These are phyloP conservation scores for Eucalyptus leucophloia DNA, from an alignment of 345 rosid genomes.

Conservation along the genomic window DNA sequence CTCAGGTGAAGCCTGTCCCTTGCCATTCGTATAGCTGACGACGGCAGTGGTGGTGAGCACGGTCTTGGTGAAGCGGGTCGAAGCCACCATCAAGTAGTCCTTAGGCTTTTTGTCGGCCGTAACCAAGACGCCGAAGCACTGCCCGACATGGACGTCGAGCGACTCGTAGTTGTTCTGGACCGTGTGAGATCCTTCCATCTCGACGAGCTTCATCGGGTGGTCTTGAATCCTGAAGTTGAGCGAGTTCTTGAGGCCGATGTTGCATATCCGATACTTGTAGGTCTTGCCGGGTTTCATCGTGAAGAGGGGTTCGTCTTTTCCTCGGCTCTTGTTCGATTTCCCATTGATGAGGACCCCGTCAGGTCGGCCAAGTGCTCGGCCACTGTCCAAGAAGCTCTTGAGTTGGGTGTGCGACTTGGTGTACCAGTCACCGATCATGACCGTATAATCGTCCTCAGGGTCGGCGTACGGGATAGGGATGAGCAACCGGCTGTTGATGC, in stretches of 20 bases:
- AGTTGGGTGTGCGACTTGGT: conserved; percentile 1
- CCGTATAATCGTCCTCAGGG: conserved; percentile 20
- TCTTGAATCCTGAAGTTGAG: conserved; percentile 18
- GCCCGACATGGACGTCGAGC: conserved; percentile 16
- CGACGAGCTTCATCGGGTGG: conserved; percentile 13
- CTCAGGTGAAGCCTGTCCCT: conserved; percentile 6
- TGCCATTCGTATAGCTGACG: conserved; percentile 1
- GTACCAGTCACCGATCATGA: conserved; percentile 14
- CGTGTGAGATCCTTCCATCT: conserved; percentile 18
- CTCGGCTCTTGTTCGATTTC: neutral
- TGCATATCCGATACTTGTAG: conserved; percentile 17
- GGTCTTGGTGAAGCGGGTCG: conserved; percentile 11
- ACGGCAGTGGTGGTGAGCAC: conserved; percentile 3
- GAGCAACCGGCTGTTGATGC: conserved; percentile 12
- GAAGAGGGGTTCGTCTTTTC: conserved; percentile 7
- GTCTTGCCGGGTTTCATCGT: conserved; percentile 18
- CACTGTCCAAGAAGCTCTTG: conserved; percentile 6
- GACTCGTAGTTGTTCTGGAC: conserved; percentile 13
- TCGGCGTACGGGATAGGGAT: conserved; percentile 15
- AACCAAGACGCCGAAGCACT: conserved; percentile 8
- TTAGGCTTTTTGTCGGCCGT: conserved; percentile 8
- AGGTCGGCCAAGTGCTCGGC: conserved; percentile 7
- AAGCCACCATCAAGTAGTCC: conserved; percentile 17
- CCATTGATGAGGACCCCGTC: conserved; percentile 15
- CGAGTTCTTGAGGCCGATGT: conserved; percentile 7